phyloP scores from a whole-genome alignment of 805 yeast species.

The Cyberlindnera saturnus region DNA sequence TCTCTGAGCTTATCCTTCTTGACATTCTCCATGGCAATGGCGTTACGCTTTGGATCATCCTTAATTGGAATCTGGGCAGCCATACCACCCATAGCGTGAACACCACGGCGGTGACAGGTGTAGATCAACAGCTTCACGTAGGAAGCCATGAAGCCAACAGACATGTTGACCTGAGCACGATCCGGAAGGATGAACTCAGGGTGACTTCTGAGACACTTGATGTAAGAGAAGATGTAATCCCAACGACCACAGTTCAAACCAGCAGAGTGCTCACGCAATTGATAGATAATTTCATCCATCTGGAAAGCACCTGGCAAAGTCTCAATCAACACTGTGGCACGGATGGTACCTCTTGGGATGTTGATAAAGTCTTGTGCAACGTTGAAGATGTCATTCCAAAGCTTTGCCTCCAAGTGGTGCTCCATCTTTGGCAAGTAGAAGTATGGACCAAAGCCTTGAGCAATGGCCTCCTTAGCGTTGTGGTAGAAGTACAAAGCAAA shows the following conservation, averaged over 20 bases:
- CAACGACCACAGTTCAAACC: constrained; percentile 88
- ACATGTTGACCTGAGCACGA: constrained; percentile 74
- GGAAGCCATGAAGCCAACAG: constrained; percentile 74
- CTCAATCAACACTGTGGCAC: constrained; percentile 78
- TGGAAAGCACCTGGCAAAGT: constrained; percentile 84
- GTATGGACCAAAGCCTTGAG: constrained; percentile 72
- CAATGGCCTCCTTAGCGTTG: constrained; percentile 57
- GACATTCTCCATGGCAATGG: constrained; percentile 65
- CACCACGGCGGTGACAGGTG: constrained; percentile 72
- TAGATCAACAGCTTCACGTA: constrained; percentile 69
- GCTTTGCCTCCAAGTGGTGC: constrained; percentile 74
- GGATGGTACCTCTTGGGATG: constrained; percentile 68
- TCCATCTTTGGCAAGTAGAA: constrained; percentile 84
- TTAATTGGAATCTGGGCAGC: constrained; percentile 84
- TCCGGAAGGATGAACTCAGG: constrained; percentile 68
- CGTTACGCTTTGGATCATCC: constrained; percentile 57
- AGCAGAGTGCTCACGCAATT: constrained; percentile 68
- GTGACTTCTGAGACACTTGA: constrained; percentile 67
- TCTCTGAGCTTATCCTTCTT: constrained; percentile 72
- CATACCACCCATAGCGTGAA: constrained; percentile 89
- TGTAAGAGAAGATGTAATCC: constrained; percentile 81
- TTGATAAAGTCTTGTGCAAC: constrained; percentile 68
- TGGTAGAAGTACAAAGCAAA: constrained; percentile 75
- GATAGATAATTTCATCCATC: constrained; percentile 78
- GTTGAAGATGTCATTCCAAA: constrained; percentile 78